Evolutionary conservation across 2,329 filamentous ascomycete genomes (phyloP).

Genomic region (Paraconiothyrium sp.): DNA sequence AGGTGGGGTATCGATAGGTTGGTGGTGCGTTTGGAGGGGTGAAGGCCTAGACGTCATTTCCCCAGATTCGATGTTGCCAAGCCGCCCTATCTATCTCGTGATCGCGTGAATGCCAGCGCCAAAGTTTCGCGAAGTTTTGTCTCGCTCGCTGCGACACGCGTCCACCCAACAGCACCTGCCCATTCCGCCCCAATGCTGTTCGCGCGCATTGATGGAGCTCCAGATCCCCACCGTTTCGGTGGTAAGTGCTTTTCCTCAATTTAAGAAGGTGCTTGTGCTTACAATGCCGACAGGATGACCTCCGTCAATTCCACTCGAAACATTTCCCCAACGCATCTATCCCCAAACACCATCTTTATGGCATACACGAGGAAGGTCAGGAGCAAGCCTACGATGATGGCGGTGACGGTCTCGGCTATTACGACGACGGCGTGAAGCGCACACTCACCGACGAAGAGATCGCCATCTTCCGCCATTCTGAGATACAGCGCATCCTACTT

Average conservation of each 20-base stretch:
- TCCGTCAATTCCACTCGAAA: conserved; percentile 53
- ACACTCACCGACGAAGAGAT: conserved; percentile 93
- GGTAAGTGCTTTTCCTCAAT: conserved; percentile 28
- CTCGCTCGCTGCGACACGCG: conserved; percentile 25
- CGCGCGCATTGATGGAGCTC: conserved; percentile 28
- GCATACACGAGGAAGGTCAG: conserved; percentile 43
- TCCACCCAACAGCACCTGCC: conserved; percentile 15
- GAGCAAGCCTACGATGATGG: conserved; percentile 52
- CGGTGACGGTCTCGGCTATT: conserved; percentile 80
- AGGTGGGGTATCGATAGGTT: conserved; percentile 13
- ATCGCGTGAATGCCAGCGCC: conserved; percentile 35
- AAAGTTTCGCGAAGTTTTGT: conserved; percentile 18
- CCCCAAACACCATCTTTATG: conserved; percentile 45
- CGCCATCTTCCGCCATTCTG: conserved; percentile 87
- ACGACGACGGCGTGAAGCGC: conserved; percentile 84
- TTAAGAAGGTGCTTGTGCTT: conserved; percentile 2
- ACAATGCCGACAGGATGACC: conserved; percentile 51
- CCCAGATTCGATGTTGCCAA: conserved; percentile 34
- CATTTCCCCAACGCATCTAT: conserved; percentile 54
- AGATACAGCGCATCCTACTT: conserved; percentile 75
- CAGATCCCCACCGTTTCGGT: conserved; percentile 44
- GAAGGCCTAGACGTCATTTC: conserved; percentile 44
- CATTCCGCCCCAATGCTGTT: conserved; percentile 27
- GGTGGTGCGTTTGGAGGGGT: conserved; percentile 28
- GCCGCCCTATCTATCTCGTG: conserved; percentile 32